Conservation (phyloP, 805 yeast genomes). For the Komagataella pastoris region DNA sequence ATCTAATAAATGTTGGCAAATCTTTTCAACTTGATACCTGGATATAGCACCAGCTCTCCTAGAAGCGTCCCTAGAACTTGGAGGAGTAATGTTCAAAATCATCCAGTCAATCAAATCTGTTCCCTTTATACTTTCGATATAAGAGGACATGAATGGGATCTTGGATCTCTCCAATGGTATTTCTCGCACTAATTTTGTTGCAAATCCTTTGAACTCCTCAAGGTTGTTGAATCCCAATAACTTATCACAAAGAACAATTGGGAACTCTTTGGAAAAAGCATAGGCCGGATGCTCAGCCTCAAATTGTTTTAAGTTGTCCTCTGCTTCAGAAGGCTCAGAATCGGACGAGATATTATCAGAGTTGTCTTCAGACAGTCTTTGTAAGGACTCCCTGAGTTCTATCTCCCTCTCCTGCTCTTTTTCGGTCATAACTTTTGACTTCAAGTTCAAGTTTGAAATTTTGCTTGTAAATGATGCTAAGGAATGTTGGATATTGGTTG, state of each 20-base stretch:
- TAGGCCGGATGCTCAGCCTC: constrained; percentile 1
- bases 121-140: constrained; percentile 5
- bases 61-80: not conserved
- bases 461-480: not conserved
- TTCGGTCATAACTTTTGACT: not conserved
- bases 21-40: constrained; percentile 8
- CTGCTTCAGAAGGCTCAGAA: constrained; percentile 4
- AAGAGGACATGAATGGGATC: constrained; percentile 3
- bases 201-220: constrained; percentile 5
- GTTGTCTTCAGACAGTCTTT: not conserved
- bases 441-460: not conserved
- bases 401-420: not conserved
- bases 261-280: not conserved
- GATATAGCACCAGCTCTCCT: constrained; percentile 1
- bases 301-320: constrained; percentile 2
- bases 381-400: constrained; percentile 4
- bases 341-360: constrained; percentile 1
- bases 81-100: not conserved
- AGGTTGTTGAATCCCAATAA: constrained; percentile 4
- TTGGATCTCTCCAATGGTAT: constrained; percentile 3
- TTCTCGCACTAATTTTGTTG: constrained; percentile 2
- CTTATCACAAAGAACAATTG: constrained; percentile 4
- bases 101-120: constrained; percentile 3
- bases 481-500: not conserved
- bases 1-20: constrained; percentile 6